Evolutionary conservation across 1,284 basidiomycete species (phyloP).

Genomic region (Phlebopus sp.): DNA sequence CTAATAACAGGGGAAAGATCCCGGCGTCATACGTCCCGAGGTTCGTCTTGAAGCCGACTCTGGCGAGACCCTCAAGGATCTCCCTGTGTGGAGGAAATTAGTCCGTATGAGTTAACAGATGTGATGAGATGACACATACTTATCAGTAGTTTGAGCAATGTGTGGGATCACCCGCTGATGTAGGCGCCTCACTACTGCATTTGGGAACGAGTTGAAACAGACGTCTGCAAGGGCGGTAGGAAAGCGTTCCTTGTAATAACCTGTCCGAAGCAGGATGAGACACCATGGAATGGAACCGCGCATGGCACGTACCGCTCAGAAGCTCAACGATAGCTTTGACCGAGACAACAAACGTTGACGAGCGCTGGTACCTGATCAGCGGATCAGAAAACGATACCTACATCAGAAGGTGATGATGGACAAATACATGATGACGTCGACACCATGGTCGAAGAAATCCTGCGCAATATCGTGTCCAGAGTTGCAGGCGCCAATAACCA

Average conservation of each 20-base stretch:
- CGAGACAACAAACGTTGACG: slow-evolving; percentile 29
- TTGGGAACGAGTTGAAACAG: slow-evolving; percentile 18
- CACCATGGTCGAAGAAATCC: slow-evolving; percentile 21
- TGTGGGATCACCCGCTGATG: slow-evolving; percentile 18
- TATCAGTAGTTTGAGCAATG: slow-evolving; percentile 25
- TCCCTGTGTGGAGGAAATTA: slow-evolving; percentile 15
- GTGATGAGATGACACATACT: slow-evolving; percentile 15
- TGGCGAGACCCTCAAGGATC: slow-evolving; percentile 39
- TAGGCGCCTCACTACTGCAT: slow-evolving; percentile 12
- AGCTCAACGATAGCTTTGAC: slow-evolving; percentile 8
- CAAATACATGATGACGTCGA: slow-evolving; percentile 28
- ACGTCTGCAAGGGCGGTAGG: slow-evolving; percentile 28
- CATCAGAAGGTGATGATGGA: not conserved
- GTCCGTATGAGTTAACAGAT: not conserved
- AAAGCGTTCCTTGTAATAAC: slow-evolving; percentile 21
- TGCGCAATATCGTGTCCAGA: slow-evolving; percentile 33
- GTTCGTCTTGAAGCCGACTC: slow-evolving; percentile 44
- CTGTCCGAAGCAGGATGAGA: slow-evolving; percentile 3
- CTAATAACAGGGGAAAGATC: slow-evolving; percentile 33
- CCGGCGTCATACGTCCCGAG: slow-evolving; percentile 38
- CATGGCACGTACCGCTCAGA: slow-evolving; percentile 17
- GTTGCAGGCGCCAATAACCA: slow-evolving; percentile 44
- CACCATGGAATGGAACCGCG: not conserved
- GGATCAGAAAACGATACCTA: slow-evolving; percentile 1
- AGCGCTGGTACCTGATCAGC: slow-evolving; percentile 26